Evolutionary conservation across 306 rosid genomes (phyloP), one percentile per base, ranked within the genome.

Genomic region (Glycyrrhiza uralensis): DNA sequence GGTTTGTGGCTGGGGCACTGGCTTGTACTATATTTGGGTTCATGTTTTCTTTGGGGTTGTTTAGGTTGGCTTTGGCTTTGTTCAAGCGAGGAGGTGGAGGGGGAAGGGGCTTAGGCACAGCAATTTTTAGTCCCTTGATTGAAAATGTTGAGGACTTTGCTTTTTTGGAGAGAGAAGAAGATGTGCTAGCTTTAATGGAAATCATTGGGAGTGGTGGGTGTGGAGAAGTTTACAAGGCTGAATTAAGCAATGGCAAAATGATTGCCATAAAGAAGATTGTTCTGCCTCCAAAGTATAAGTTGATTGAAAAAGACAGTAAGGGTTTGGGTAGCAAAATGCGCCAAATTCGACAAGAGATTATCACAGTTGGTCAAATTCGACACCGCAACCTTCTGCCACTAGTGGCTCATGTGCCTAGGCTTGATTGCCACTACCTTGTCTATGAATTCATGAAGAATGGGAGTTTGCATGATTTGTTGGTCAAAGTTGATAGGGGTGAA

Each of bases 391-490:
- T 91, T 54, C 76, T 91, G 6, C 88, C 97, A 67, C 82, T 95
- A n/a, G 38, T 95, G 10, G 96, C 99, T 4, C 99, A 95, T 41
- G 76, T 89, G 6, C 76, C 86, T 2, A 88, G 90, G 35, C 96
- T 96, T 2, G 93, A 91, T 28, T 89, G 92, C 32, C 96, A 95
- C 72, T 84, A 83, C 75, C 88, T 95, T 14, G 91, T 95, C 13
- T 95, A 91, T 0, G 99, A 91, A 36, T 95, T 52, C 88, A 95
- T 95, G 97, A 95, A 89, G 66, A 95, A 95, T 26, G 96, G 99
- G 0, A 95, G 99, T 75, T 80, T 95, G 52, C 96, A 88, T 13
- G 90, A 91, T 78, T 20, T 62, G 44, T 24, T 95, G 22, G 5
- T 0, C 4, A 60, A 54, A 2, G 93, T 78, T 23, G 32, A 81